A percentile compares a stretch with the other conserved stretches of the same genome.
Evolutionary conservation across 139 green algal species (phyloP).

Genomic region (Chlamydomonas eustigma): DNA sequence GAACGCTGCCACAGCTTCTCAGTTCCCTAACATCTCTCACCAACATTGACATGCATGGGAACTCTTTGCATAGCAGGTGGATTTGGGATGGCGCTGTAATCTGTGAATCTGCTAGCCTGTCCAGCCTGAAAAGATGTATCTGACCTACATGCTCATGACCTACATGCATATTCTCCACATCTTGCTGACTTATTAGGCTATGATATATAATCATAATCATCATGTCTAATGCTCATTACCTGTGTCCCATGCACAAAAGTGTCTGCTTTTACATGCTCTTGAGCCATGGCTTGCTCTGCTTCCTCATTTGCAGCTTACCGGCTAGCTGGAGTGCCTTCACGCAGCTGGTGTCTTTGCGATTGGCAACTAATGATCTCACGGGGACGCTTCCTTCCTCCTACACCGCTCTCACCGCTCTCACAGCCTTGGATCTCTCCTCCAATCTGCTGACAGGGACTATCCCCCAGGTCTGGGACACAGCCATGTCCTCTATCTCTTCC

Average conservation of each 20-base stretch:
- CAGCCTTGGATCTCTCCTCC: neutral
- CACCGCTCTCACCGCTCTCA: neutral
- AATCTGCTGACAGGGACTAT: neutral
- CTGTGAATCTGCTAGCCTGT: too few relatives aligned
- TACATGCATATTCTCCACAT: too few relatives aligned
- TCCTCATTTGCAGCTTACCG: slow-evolving; percentile 12
- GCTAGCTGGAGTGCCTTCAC: slow-evolving; percentile 9
- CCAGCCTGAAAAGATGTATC: too few relatives aligned
- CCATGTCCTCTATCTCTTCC: neutral
- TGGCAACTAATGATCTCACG: slow-evolving; percentile 8
- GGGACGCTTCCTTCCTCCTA: neutral
- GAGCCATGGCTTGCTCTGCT: too few relatives aligned
- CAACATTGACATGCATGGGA: slow-evolving; percentile 8
- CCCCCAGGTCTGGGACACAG: neutral
- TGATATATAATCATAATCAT: too few relatives aligned
- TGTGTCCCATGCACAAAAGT: too few relatives aligned
- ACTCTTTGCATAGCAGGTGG: slow-evolving; percentile 1
- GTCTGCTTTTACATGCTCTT: too few relatives aligned
- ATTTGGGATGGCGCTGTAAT: neutral
- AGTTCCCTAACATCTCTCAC: neutral
- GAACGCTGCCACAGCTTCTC: neutral
- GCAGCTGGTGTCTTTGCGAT: slow-evolving; percentile 2
- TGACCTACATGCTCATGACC: too few relatives aligned
- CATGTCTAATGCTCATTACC: too few relatives aligned
- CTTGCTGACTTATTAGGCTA: too few relatives aligned